Base-by-base conservation (phyloP, 1,139 yeast genomes). In the Kurtzmaniella quercitrusa region DNA sequence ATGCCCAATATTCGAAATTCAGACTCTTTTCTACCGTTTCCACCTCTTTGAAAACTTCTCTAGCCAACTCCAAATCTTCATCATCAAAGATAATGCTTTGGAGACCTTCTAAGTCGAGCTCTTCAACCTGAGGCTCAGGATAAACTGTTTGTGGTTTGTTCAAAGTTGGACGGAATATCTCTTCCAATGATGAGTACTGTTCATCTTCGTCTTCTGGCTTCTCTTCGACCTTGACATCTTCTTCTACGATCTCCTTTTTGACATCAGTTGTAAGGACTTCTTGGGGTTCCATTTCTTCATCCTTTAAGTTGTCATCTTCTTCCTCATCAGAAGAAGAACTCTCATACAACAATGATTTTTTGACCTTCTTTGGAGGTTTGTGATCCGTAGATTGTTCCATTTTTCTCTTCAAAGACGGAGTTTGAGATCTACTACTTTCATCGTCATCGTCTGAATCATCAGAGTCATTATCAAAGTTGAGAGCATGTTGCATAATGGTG, bases 1-100 rank as follows among this genome's bases (percentile, higher is more conserved):
- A 85, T 0, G 85, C 80, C 89, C 89, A 83, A 48, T 79, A 82
- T 15, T 71, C 75, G 5, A 77, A 57, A 50, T 75, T 68, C 11
- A 66, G 66, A 37, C 79, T 66, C 0, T 55, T 49, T 0, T 58
- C 49, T 1, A 60, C 55, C 1, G 65, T 50, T 6, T 52, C 60
- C 3, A 62, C 54, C 1, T 60, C 62, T 12, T 51, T 55, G 21
- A 85, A 60, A 0, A 78, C 66, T 46, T 73, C 69, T 44, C 69
- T 67, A 16, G 87, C 70, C 16, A 83, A 58, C 25, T 57, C 59
- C 46, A 82, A 65, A 62, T 90, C 97, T 59, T 90, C 96, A 1
- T 77, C 79, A 56, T 90, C 96, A 54, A 79, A 79, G 18, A 90
- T 63, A 1, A 79, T 48, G 3, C 63, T 58, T 52, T 84, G 86